Evolutionary conservation across 73 alveolate species (phyloP), one percentile per base, ranked within the genome.

Genomic region (Paramecium primaurelia): DNA sequence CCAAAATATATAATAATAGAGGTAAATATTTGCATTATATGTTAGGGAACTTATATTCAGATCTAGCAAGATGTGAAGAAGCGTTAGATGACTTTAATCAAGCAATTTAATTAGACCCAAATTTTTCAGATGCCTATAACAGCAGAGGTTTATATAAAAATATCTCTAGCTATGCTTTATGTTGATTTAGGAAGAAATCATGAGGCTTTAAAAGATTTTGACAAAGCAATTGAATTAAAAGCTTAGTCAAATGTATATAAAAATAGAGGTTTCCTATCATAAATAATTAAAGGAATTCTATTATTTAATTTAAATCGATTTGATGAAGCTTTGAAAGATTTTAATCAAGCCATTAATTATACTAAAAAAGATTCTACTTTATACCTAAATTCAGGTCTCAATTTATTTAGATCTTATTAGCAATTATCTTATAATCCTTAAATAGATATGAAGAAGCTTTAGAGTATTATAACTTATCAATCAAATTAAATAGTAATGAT

Each of bases 291-390:
- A 64, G 84, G 84, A 28, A 64, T 64, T 12, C 22, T 75, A 14
- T 38, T 75, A 34, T 30, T 30, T 16, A 42, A 75, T 30, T 75
- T 75, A 42, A 42, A 42, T n/a, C 38, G 37, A 37, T 30, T 30
- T 6, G 69, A 36, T 36, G 88, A 75, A n/a, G 88, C 88, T 16
- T n/a, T 75, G 58, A n/a, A 16, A 38, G 68, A 75, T n/a, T 75
- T 30, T 42, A 36, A 34, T 11, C 28, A 30, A 36, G 88, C 88
- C 22, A 75, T 75, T 1, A 6, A 11, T 4, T 9, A 37, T 9
- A 38, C 38, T 34, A 38, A 11, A 75, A n/a, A 8, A 1, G 36
- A 75, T 30, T 22, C 59, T 6, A 42, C 38, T 38, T 34, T 20
- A 36, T 75, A 36, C 22, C 47, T 30, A 37, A 14, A 75, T 8